These are phyloP conservation scores for Arabis alpina DNA, from an alignment of 345 rosid genomes.

Conservation along the genomic window DNA sequence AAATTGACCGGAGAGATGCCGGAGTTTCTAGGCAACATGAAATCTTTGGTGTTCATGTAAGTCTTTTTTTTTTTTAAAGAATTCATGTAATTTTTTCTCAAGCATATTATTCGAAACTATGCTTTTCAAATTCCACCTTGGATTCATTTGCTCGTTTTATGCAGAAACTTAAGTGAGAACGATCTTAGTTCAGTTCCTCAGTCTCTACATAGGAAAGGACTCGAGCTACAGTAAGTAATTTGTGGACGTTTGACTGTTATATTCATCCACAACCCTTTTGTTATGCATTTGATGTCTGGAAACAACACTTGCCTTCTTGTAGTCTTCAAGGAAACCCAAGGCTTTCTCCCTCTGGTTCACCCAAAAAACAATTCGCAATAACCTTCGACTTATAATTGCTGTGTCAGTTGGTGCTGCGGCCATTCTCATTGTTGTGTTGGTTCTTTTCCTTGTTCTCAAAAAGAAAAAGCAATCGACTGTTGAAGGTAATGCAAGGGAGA, in stretches of 20 bases:
- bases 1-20: slow-evolving; percentile 57
- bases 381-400: not conserved
- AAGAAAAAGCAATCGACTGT: slow-evolving; percentile 21
- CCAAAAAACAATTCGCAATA: not conserved
- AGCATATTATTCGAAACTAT: not conserved
- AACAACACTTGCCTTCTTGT: not conserved
- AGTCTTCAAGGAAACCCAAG: slow-evolving; percentile 23
- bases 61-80: no score
- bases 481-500: slow-evolving; percentile 9
- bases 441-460: slow-evolving; percentile 21
- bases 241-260: no score
- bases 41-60: slow-evolving; percentile 50
- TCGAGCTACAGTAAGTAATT: slow-evolving; percentile 25
- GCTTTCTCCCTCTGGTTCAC: not conserved
- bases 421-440: slow-evolving; percentile 16
- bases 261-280: not conserved
- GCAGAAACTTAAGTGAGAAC: slow-evolving; percentile 54
- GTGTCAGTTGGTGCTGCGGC: slow-evolving; percentile 31
- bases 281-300: not conserved
- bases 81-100: no score
- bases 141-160: not conserved
- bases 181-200: slow-evolving; percentile 51
- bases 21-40: slow-evolving; percentile 46
- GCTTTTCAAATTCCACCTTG: not conserved
- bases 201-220: slow-evolving; percentile 26